Conservation (phyloP, 2,329 filamentous ascomycete species). For the Penicillium capsulatum region DNA sequence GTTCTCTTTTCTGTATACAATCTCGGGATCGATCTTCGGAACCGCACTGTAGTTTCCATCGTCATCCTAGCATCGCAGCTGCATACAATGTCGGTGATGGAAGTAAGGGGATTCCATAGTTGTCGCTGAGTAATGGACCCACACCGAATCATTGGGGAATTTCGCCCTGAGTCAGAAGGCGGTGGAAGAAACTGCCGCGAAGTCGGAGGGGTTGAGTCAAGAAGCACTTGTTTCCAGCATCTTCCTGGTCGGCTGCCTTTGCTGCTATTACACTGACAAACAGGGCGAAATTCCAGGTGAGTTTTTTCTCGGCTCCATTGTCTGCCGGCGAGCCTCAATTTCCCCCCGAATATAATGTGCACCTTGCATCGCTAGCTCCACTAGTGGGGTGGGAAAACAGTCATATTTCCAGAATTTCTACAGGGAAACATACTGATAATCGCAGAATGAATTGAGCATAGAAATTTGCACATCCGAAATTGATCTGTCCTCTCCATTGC, state of each 20-base stretch:
- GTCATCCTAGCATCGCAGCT: too few species aligned
- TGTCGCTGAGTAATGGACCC: background rate
- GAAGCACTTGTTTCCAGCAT: constrained; percentile 5
- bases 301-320: background rate
- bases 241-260: constrained; percentile 13
- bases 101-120: background rate
- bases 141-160: background rate
- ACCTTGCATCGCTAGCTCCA: constrained; percentile 20
- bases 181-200: constrained; percentile 21
- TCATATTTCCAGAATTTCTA: constrained; percentile 6
- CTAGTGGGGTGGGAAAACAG: constrained; percentile 13
- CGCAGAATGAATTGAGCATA: constrained; percentile 25
- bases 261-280: constrained; percentile 12
- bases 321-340: constrained; percentile 2
- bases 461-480: constrained; percentile 10
- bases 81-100: too few species aligned
- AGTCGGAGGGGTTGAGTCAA: constrained; percentile 20
- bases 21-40: too few species aligned
- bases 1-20: background rate
- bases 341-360: constrained; percentile 4
- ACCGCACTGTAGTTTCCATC: too few species aligned
- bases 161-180: constrained; percentile 18
- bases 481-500: constrained; percentile 10
- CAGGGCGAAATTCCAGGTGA: constrained; percentile 13
- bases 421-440: constrained; percentile 14